Conservation (phyloP, 805 yeast species). For the Kuraishia hungarica region DNA sequence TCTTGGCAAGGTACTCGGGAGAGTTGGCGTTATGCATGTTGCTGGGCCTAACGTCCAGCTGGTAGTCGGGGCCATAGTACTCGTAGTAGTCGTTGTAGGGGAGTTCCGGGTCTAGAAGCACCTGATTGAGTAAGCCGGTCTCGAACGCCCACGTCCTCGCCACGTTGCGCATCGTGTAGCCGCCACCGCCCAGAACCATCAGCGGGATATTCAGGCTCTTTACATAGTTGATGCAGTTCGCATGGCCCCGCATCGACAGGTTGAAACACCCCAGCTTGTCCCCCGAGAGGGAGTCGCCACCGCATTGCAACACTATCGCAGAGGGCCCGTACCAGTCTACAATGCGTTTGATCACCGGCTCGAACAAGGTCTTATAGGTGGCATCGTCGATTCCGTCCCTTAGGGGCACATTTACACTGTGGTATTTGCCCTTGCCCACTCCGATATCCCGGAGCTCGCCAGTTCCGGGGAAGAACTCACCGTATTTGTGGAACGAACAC, state of each 20-base stretch:
- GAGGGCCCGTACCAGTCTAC: conserved; percentile 90
- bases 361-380: conserved; percentile 75
- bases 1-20: conserved; percentile 83
- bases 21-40: conserved; percentile 96
- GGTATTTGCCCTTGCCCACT: conserved; percentile 75
- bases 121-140: conserved; percentile 80
- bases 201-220: conserved; percentile 81
- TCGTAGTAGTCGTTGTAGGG: conserved; percentile 97
- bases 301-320: conserved; percentile 96
- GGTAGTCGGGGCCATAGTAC: conserved; percentile 95
- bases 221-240: conserved; percentile 87
- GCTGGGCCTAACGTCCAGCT: conserved; percentile 88
- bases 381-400: conserved; percentile 93
- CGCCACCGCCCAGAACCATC: conserved; percentile 97
- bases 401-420: conserved; percentile 78
- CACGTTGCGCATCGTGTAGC: conserved; percentile 95
- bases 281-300: conserved; percentile 95
- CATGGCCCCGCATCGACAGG: conserved; percentile 88
- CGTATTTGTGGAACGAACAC: conserved; percentile 84
- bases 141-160: conserved; percentile 94
- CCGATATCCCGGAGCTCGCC: conserved; percentile 84
- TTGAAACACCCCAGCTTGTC: conserved; percentile 96
- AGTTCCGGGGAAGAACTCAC: conserved; percentile 91
- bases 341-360: conserved; percentile 73
- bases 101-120: conserved; percentile 62